Evolutionary conservation across 805 yeast genomes (phyloP), one percentile per base, ranked within the genome.

Genomic region (Candida broadrunensis): DNA sequence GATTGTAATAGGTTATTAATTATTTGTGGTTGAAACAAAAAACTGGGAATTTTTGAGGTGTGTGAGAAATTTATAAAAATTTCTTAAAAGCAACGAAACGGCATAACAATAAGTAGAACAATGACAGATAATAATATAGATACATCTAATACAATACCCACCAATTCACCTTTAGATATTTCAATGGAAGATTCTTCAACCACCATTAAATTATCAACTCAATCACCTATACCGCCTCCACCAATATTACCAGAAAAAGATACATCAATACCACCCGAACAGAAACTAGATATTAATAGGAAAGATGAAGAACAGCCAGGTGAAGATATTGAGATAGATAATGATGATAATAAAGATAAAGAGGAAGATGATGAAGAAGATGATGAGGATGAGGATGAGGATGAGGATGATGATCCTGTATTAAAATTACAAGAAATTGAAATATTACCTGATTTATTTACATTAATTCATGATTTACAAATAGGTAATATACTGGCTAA

Each of bases 371-470:
- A 35, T 9, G 37, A 32, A 4, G 38, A 34, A 12, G 38, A 26
- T 30, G 3, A 20, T 16, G 33, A 23, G 5, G 31, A 12, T 14
- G 39, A 23, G 9, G 23, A 24, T 25, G 30, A 31, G 8, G 40
- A 30, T 8, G 25, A 25, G 21, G 31, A 35, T 8, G 39, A 29
- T 8, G 55, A 54, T 37, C 42, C 51, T 17, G 41, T 58, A 21
- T 43, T 55, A n/a, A 60, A 56, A 32, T 48, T 69, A 29, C 49
- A 49, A 7, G 45, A 55, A n/a, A 53, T 60, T 15, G 69, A 67
- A 45, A 47, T 68, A 3, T 51, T 70, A 4, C 72, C 72, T 5
- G 73, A 68, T 27, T 44, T 70, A 34, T 69, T 60, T 43, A 53
- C 48, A 12, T 51, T 67, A 15, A 48, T 70, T 4, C 67, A 63